Percentiles rank a stretch among this genome's conserved stretches.
phyloP scores from a whole-genome alignment of 768 basidiomycete genomes.

The Tricholoma hemisulphureum region DNA sequence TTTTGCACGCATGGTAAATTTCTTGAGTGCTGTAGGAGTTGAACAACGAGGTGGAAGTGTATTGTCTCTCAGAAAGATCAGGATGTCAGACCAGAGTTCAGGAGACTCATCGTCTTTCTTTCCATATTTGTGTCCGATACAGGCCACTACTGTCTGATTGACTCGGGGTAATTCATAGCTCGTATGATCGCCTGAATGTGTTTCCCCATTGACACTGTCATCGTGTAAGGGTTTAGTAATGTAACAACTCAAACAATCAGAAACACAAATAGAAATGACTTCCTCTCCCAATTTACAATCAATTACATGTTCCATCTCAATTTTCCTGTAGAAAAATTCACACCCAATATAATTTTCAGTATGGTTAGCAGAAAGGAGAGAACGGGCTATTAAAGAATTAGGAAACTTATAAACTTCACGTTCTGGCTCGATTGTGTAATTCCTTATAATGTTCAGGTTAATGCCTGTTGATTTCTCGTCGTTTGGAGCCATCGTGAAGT shows the following conservation, averaged over 20 bases:
- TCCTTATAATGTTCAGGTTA: too few relatives aligned
- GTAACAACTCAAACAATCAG: slow-evolving; percentile 4
- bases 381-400: too few relatives aligned
- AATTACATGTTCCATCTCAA: not conserved
- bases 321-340: too few relatives aligned
- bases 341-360: too few relatives aligned
- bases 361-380: not conserved
- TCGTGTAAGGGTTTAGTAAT: slow-evolving; percentile 12
- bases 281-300: slow-evolving; percentile 3
- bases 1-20: not conserved
- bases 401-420: too few relatives aligned
- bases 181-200: too few relatives aligned
- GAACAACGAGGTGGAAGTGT: not conserved
- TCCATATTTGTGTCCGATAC: slow-evolving; percentile 8
- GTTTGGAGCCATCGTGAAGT: not conserved
- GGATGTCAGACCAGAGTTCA: slow-evolving; percentile 15
- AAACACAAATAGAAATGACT: slow-evolving; percentile 28
- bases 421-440: too few relatives aligned
- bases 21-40: not conserved
- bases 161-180: too few relatives aligned
- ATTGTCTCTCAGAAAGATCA: not conserved
- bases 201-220: too few relatives aligned
- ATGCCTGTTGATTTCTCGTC: not conserved
- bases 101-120: slow-evolving; percentile 8
- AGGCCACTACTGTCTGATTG: too few relatives aligned